A percentile compares a stretch with the other conserved stretches of the same genome.
These are phyloP conservation scores for Entophlyctis luteolus DNA, from an alignment of 192 early-diverging fungal species.

Conservation along the genomic window DNA sequence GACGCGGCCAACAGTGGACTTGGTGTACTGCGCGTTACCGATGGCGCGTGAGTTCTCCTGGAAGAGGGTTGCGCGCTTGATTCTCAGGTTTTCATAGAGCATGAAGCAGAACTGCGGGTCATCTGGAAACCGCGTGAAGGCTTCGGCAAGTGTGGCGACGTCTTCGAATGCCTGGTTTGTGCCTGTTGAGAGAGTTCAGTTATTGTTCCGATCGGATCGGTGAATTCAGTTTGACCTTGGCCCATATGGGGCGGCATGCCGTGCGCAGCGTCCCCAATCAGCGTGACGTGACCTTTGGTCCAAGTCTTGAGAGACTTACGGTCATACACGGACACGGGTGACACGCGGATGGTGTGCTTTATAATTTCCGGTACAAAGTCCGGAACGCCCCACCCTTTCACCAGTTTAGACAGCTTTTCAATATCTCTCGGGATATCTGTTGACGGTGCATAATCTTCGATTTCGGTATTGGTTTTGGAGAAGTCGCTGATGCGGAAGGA, in stretches of 20 bases:
- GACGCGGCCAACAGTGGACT: background rate
- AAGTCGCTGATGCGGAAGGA: background rate
- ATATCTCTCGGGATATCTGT: background rate
- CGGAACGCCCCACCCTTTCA: background rate
- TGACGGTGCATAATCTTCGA: background rate
- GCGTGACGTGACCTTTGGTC: too few species aligned
- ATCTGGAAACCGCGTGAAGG: background rate
- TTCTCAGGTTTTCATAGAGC: background rate
- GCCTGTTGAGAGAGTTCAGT: too few species aligned
- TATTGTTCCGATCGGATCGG: conserved; percentile 27
- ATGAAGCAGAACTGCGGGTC: background rate
- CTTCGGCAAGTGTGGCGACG: conserved; percentile 18
- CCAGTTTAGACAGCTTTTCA: background rate
- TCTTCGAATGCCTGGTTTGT: conserved; percentile 24
- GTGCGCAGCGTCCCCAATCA: too few species aligned
- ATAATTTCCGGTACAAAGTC: background rate
- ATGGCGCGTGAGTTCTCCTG: background rate
- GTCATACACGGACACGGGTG: background rate
- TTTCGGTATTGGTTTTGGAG: background rate
- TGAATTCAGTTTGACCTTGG: conserved; percentile 12
- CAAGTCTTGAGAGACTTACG: background rate
- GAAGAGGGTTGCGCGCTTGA: background rate
- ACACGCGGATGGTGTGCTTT: background rate
- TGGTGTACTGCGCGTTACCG: background rate
- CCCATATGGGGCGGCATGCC: background rate